Conservation (phyloP, 2,329 filamentous ascomycete genomes). For the Hymenoscyphus repandus region DNA sequence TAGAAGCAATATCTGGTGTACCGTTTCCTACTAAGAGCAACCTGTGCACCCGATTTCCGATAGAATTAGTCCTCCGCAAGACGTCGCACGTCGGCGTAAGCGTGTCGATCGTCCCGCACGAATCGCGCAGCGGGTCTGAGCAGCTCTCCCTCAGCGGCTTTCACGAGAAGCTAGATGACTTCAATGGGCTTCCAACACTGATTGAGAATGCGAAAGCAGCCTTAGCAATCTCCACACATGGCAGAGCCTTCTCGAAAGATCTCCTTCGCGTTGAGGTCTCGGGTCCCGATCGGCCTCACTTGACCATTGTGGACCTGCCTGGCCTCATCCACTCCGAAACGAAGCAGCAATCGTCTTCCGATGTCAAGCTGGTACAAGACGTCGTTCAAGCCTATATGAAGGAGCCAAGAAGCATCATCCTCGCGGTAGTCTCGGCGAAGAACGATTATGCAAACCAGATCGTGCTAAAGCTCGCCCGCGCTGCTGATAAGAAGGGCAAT, state of each 20-base stretch:
- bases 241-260: conserved; percentile 25
- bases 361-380: conserved; percentile 37
- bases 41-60: conserved; percentile 29
- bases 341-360: conserved; percentile 38
- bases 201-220: conserved; percentile 16
- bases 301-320: conserved; percentile 56
- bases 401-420: conserved; percentile 48
- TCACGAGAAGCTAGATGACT: conserved; percentile 10
- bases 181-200: conserved; percentile 12
- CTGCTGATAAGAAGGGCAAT: conserved; percentile 32
- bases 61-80: conserved; percentile 35
- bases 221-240: conserved; percentile 5
- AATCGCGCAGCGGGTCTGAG: conserved; percentile 12
- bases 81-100: conserved; percentile 20
- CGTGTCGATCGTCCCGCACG: conserved; percentile 15
- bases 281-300: conserved; percentile 35
- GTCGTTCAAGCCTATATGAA: conserved; percentile 51
- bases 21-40: conserved; percentile 28
- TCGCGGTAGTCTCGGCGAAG: conserved; percentile 51
- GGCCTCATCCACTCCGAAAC: conserved; percentile 48
- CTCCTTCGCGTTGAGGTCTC: conserved; percentile 14
- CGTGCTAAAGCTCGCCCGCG: conserved; percentile 45
- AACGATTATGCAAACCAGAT: conserved; percentile 58
- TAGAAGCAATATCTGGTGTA: conserved; percentile 3
- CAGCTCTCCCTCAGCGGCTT: conserved; percentile 8